Evolutionary conservation across 768 basidiomycete species (phyloP), one percentile per base, ranked within the genome.

Genomic region (Galerina marginata): DNA sequence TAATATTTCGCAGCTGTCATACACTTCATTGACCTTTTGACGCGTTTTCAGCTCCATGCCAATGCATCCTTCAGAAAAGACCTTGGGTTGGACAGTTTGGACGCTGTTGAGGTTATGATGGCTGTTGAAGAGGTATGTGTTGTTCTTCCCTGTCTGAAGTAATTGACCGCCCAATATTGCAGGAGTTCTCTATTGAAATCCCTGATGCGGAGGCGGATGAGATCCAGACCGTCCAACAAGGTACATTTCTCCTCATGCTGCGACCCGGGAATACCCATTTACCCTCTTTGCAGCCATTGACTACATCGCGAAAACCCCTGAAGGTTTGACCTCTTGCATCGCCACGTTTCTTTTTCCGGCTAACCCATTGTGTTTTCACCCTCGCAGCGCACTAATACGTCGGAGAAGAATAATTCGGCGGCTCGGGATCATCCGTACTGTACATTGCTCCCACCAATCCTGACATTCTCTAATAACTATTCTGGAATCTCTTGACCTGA

Each of bases 131-230:
- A 95, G 86, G 90, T 87, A 66, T 23, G 29, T 55, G 20, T 53
- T 20, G 36, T 53, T 20, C n/a, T 29, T 25, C 23, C 39, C 16
- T 44, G 52, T 57, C 43, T 57, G 29, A 37, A 57, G 33, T 50
- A 37, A 33, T 12, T 25, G 38, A 51, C 39, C 15, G 37, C 44
- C 16, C 56, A 60, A 56, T 42, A 42, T 42, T 15, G 38, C 67
- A 99, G 94, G 97, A 99, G 71, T 99, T 99, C 74, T 83, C 86
- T 29, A 96, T 99, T 72, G 97, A 99, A 77, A 99, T 99, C 70
- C 96, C 97, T 14, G 97, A 99, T 70, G 89, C 85, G 39, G 97
- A 99, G 75, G 96, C 96, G 9, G 96, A 98, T 74, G 89, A 88
- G 69, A 98, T 99, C 72, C 88, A 87, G 69, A 95, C 93, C 6